These are phyloP conservation scores for Bryoerythrophyllum caledonicum DNA, from an alignment of 225 moss, liverwort and hornwort genomes.

Conservation along the genomic window DNA sequence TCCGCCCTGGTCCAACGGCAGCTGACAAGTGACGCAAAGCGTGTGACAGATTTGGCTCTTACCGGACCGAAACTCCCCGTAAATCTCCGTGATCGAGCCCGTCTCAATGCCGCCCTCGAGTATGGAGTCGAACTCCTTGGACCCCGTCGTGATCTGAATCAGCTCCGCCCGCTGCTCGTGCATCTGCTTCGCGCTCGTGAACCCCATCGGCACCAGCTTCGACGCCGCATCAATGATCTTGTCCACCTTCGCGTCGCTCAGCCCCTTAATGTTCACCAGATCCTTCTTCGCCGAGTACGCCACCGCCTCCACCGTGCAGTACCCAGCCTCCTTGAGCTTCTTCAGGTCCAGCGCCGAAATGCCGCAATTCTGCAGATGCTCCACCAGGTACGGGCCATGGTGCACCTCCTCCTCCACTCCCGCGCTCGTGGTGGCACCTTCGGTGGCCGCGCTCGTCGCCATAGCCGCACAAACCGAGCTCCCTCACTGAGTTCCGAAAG, in stretches of 20 bases:
- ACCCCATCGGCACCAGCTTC: slow-evolving; percentile 94
- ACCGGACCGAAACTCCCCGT: slow-evolving; percentile 93
- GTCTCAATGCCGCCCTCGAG: slow-evolving; percentile 95
- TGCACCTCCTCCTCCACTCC: slow-evolving; percentile 56
- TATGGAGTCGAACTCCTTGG: slow-evolving; percentile 81
- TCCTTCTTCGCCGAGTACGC: slow-evolving; percentile 88
- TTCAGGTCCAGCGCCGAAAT: slow-evolving; percentile 76
- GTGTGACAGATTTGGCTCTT: slow-evolving; percentile 98
- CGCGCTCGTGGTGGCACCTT: slow-evolving; percentile 35
- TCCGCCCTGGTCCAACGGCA: slow-evolving; percentile 82
- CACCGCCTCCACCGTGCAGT: slow-evolving; percentile 84
- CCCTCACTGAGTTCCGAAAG: not conserved
- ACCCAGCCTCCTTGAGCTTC: slow-evolving; percentile 86
- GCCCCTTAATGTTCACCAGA: slow-evolving; percentile 78
- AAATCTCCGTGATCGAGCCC: slow-evolving; percentile 91
- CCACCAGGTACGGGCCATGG: slow-evolving; percentile 79
- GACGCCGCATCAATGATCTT: slow-evolving; percentile 86
- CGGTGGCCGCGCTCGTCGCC: slow-evolving; percentile 37
- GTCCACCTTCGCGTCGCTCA: slow-evolving; percentile 92
- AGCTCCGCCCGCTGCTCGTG: slow-evolving; percentile 93
- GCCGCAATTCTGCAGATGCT: slow-evolving; percentile 77
- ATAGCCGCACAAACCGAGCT: not conserved
- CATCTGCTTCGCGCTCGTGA: slow-evolving; percentile 93
- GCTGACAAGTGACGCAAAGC: slow-evolving; percentile 85
- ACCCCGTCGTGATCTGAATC: slow-evolving; percentile 81